Evolutionary conservation across 2,329 filamentous ascomycete genomes (phyloP).

Genomic region (Colletotrichum orbiculare): DNA sequence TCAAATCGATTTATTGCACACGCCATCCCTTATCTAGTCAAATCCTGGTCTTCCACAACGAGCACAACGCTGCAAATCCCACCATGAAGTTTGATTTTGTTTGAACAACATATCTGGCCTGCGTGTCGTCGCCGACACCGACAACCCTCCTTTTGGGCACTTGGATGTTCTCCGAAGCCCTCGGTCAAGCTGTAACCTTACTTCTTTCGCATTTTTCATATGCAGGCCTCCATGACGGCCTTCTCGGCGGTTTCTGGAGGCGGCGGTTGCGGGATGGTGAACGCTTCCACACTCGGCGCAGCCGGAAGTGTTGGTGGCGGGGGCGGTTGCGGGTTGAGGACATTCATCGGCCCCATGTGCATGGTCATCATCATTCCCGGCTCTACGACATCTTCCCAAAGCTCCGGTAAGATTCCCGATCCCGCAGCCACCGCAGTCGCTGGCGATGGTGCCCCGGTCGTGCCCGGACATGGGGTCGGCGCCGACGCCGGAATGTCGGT

Average conservation of each 20-base stretch:
- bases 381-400: conserved; percentile 36
- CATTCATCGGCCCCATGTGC: conserved; percentile 26
- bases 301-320: neutral
- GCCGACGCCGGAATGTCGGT: neutral
- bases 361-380: conserved; percentile 37
- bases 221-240: neutral
- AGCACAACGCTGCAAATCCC: neutral
- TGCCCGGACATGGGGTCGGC: neutral
- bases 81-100: neutral
- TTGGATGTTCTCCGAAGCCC: no score
- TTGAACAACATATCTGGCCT: no score
- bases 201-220: no score
- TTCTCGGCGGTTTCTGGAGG: neutral
- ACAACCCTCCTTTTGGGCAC: no score
- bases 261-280: no score
- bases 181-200: no score
- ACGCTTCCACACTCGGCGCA: neutral
- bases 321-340: neutral
- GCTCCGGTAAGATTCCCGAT: conserved; percentile 29
- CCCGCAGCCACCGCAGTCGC: no score
- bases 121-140: no score
- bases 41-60: neutral
- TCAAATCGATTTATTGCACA: conserved; percentile 22
- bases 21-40: conserved; percentile 7
- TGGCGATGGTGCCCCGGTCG: neutral